Conservation (phyloP, 2,329 filamentous ascomycete genomes). For the Clarireedia paspali region DNA sequence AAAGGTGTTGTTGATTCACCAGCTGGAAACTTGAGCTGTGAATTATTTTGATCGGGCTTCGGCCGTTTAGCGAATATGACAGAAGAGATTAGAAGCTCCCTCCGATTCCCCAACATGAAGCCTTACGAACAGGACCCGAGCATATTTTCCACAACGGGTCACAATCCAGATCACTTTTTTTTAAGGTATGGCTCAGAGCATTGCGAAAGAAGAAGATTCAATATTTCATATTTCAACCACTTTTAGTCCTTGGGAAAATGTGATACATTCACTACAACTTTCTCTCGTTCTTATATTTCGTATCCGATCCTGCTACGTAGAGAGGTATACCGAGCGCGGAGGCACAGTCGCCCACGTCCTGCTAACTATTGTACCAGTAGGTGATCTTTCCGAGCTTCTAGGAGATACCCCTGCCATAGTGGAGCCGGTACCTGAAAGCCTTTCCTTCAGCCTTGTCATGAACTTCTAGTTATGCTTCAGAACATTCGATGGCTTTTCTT, state of each 20-base stretch:
- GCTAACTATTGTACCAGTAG: too few species aligned
- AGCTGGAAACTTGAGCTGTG: background rate
- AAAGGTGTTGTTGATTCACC: too few species aligned
- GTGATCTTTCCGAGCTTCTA: background rate
- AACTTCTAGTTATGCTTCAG: too few species aligned
- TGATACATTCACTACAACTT: too few species aligned
- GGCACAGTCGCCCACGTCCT: background rate
- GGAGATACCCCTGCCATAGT: background rate
- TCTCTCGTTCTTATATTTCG: too few species aligned
- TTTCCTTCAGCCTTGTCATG: background rate
- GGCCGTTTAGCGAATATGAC: conserved; percentile 8
- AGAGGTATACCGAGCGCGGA: too few species aligned
- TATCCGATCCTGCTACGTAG: too few species aligned
- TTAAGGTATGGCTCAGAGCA: too few species aligned
- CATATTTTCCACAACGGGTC: too few species aligned
- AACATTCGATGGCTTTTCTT: too few species aligned
- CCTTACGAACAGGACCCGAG: too few species aligned
- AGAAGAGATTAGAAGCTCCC: conserved; percentile 7
- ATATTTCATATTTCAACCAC: background rate
- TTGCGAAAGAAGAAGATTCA: background rate
- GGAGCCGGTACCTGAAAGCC: background rate
- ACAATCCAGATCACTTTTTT: too few species aligned
- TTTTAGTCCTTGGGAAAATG: background rate
- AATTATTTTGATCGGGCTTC: conserved; percentile 5
- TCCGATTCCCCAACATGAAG: background rate